Evolutionary conservation across 164 flowering plant genomes (phyloP), one percentile per base, ranked within the genome.

Genomic region (Magnolia kwangsiensis): DNA sequence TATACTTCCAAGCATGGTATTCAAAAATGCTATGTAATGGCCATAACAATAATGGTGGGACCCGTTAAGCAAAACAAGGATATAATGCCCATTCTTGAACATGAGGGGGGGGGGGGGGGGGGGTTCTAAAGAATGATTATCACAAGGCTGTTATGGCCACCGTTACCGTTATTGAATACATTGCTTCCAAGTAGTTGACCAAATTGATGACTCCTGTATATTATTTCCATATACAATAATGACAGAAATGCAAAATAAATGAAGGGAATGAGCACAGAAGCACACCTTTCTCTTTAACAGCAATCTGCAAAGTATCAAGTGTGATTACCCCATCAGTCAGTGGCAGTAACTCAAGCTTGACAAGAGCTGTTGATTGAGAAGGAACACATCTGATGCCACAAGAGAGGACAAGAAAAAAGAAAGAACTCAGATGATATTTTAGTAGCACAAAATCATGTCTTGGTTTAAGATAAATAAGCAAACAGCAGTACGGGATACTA

Each of bases 251-350:
- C 2, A 29, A 55, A 59, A 63, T 3, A 19, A 11, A 69, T 31
- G 63, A 14, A 31, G 45, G 3, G 11, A 29, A 31, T 20, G 31
- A 50, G 50, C 63, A 49, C 72, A 80, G 29, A 61, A 37, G 74
- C 63, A 64, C 79, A 88, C 91, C 91, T 88, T 85, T 88, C 84
- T 87, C 91, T 76, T 83, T 86, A 14, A 86, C 87, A 77, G 85
- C 80, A 75, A 88, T 77, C 80, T 85, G 88, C 64, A 88, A 78
- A 63, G 91, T 87, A 74, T 88, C 91, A 78, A 88, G 87, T n/a
- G 98, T 91, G 72, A 96, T 94, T 80, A 96, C 93, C 74, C 98
- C 98, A 83, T 96, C 98, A 18, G 98, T 96, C 87, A 96, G 79
- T 13, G 99, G 98, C 63, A 96, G 94, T 67, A 96, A 86, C 87